phyloP scores from a whole-genome alignment of 2,329 filamentous ascomycete species.

The Phaeosphaeriaceae sp. region DNA sequence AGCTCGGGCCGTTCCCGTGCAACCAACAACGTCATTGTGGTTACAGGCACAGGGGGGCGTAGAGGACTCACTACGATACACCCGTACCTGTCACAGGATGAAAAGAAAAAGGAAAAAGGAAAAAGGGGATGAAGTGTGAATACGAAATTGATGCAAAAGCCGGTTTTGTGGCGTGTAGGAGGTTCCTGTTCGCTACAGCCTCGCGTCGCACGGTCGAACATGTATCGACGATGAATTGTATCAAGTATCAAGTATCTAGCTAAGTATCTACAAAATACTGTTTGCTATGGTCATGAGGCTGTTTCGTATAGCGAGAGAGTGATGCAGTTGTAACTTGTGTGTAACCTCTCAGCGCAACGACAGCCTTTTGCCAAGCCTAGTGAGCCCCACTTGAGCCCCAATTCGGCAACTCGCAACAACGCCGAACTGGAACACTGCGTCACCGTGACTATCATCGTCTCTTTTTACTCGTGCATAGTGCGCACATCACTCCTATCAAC shows the following conservation, averaged over 20 bases:
- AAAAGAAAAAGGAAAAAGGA: background rate
- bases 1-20: background rate
- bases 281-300: background rate
- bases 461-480: no score
- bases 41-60: no score
- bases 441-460: no score
- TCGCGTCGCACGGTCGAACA: background rate
- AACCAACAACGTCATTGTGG: background rate
- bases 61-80: no score
- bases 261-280: no score
- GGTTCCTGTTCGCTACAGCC: background rate
- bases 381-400: background rate
- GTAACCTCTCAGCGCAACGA: constrained; percentile 1
- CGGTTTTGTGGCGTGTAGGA: constrained; percentile 10
- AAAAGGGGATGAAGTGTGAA: no score
- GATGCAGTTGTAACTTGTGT: no score
- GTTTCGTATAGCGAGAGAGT: background rate
- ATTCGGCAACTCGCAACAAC: background rate
- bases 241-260: no score
- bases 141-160: constrained; percentile 9
- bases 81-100: no score
- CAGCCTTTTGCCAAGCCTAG: background rate
- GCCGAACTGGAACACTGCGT: no score
- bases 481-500: no score
- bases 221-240: background rate